A percentile compares a stretch with the other conserved stretches of the same genome.
Conservation (phyloP, 2,329 filamentous ascomycete species). For the Rosellinia necatrix region DNA sequence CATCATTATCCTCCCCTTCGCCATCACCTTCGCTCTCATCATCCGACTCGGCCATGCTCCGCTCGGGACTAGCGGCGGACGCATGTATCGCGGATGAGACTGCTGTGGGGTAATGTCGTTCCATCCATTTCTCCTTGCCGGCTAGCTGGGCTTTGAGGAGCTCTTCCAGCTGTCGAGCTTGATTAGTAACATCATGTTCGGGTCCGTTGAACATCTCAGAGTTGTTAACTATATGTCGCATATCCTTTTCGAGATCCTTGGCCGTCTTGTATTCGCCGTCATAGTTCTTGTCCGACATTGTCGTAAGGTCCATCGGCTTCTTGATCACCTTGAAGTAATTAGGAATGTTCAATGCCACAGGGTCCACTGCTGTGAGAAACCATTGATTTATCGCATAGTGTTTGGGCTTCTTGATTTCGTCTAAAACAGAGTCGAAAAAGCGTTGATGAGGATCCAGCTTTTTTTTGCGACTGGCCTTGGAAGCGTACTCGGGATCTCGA, state of each 20-base stretch:
- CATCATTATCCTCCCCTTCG: slow-evolving; percentile 49
- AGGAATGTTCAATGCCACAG: slow-evolving; percentile 90
- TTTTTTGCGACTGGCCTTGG: slow-evolving; percentile 80
- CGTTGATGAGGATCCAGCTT: slow-evolving; percentile 86
- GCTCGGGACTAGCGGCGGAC: slow-evolving; percentile 65
- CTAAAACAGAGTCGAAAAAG: slow-evolving; percentile 83
- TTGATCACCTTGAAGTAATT: slow-evolving; percentile 93
- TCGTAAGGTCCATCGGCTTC: slow-evolving; percentile 92
- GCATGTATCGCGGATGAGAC: slow-evolving; percentile 52
- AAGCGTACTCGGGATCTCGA: slow-evolving; percentile 87
- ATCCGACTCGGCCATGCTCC: slow-evolving; percentile 71
- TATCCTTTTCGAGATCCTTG: slow-evolving; percentile 84
- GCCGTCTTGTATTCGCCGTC: slow-evolving; percentile 78
- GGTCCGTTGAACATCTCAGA: slow-evolving; percentile 86
- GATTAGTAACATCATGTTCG: slow-evolving; percentile 72
- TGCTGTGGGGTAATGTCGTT: slow-evolving; percentile 66
- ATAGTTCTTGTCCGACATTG: slow-evolving; percentile 78
- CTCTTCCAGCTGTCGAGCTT: slow-evolving; percentile 74
- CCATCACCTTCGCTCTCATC: slow-evolving; percentile 72
- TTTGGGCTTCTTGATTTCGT: slow-evolving; percentile 76
- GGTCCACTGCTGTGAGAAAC: slow-evolving; percentile 86
- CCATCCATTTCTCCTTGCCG: slow-evolving; percentile 80
- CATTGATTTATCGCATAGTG: slow-evolving; percentile 70
- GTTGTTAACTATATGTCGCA: slow-evolving; percentile 83
- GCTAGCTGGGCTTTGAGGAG: slow-evolving; percentile 77